Percentiles rank a stretch among this genome's conserved stretches.
These are phyloP conservation scores for Fusarium sp. DNA, from an alignment of 2,329 filamentous ascomycete genomes.

Conservation along the genomic window DNA sequence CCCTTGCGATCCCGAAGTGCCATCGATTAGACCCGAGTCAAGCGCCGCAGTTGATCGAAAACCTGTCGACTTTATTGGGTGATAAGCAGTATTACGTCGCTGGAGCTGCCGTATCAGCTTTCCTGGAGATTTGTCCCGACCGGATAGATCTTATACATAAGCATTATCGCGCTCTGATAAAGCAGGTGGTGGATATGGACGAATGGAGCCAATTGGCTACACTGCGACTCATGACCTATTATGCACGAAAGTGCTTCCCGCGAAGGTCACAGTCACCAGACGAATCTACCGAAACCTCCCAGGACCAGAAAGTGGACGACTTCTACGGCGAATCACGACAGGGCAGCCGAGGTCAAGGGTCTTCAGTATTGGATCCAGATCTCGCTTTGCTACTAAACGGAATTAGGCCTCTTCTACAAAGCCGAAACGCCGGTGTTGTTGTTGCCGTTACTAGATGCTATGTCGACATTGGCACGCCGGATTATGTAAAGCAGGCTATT, in stretches of 20 bases:
- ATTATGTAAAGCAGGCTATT: slow-evolving; percentile 80
- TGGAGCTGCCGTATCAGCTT: slow-evolving; percentile 90
- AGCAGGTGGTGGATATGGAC: slow-evolving; percentile 97
- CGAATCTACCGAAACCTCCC: slow-evolving; percentile 53
- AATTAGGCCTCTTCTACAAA: slow-evolving; percentile 88
- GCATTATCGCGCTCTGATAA: slow-evolving; percentile 86
- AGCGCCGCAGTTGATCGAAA: slow-evolving; percentile 85
- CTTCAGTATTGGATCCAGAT: slow-evolving; percentile 79
- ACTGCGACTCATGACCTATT: slow-evolving; percentile 83
- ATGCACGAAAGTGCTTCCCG: slow-evolving; percentile 90
- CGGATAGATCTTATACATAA: slow-evolving; percentile 89
- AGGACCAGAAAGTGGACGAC: slow-evolving; percentile 66
- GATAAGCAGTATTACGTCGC: slow-evolving; percentile 98
- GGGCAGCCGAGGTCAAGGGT: slow-evolving; percentile 58
- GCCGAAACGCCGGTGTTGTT: slow-evolving; percentile 92
- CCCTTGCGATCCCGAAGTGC: slow-evolving; percentile 94
- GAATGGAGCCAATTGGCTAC: slow-evolving; percentile 96
- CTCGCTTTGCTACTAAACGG: slow-evolving; percentile 82
- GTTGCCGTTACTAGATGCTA: slow-evolving; percentile 89
- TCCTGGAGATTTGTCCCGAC: slow-evolving; percentile 89
- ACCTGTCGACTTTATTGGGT: slow-evolving; percentile 80
- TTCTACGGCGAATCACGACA: slow-evolving; percentile 81
- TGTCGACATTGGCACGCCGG: slow-evolving; percentile 82
- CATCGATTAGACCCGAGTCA: slow-evolving; percentile 90
- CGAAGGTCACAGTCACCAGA: slow-evolving; percentile 70